Conservation (phyloP, 106 monocot species). For the Dendrobium catenatum region DNA sequence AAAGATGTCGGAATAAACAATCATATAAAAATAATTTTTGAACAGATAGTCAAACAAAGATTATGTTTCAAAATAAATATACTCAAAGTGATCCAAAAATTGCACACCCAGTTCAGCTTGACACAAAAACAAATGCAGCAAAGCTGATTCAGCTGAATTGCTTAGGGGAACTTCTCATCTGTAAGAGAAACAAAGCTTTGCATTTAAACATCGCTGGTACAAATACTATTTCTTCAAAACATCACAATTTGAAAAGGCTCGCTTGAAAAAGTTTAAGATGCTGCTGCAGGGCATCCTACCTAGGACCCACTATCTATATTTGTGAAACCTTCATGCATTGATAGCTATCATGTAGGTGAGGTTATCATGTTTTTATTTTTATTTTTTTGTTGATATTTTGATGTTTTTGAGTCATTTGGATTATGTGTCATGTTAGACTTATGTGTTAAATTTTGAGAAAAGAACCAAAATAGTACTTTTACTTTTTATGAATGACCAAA, state of each 20-base stretch:
- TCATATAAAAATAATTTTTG: background rate
- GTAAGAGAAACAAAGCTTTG: background rate
- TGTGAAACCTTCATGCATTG: too few relatives aligned
- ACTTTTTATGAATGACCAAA: too few relatives aligned
- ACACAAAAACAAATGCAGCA: background rate
- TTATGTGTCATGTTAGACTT: background rate
- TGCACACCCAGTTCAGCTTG: background rate
- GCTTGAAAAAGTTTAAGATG: background rate
- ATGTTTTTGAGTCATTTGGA: background rate
- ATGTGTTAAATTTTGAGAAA: background rate
- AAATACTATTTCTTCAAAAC: background rate
- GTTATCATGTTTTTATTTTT: too few relatives aligned
- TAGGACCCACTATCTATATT: too few relatives aligned
- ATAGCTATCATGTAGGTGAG: too few relatives aligned
- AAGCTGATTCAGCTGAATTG: background rate
- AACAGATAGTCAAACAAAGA: background rate
- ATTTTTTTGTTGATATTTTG: background rate
- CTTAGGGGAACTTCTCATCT: background rate
- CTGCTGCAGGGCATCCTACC: too few relatives aligned
- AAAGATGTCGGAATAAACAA: background rate
- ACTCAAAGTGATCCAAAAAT: background rate
- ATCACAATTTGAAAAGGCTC: background rate
- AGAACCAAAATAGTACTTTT: too few relatives aligned
- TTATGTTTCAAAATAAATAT: background rate
- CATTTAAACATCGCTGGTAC: background rate